Conservation (phyloP, 2,329 filamentous ascomycete species). For the Sclerotinia nivalis region DNA sequence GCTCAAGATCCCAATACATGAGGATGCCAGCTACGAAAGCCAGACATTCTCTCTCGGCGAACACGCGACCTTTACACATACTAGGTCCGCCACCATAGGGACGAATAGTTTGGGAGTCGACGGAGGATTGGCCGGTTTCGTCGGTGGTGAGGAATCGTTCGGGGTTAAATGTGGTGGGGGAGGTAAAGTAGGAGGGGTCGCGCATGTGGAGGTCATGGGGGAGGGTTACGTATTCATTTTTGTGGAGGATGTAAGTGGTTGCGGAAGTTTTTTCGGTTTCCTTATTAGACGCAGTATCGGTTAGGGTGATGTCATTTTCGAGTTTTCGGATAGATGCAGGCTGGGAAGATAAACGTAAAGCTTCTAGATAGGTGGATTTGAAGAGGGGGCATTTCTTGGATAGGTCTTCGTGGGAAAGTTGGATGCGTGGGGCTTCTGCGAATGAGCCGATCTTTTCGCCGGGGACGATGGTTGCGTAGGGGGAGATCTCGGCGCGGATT, state of each 20-base stretch:
- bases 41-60: conserved; percentile 53
- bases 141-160: conserved; percentile 46
- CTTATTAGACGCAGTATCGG: conserved; percentile 27
- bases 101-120: conserved; percentile 43
- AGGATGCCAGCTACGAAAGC: conserved; percentile 54
- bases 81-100: conserved; percentile 51
- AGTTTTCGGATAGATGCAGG: conserved; percentile 47
- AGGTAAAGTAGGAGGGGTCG: conserved; percentile 44
- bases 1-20: conserved; percentile 57
- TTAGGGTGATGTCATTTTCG: conserved; percentile 42
- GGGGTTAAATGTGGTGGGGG: conserved; percentile 47
- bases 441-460: conserved; percentile 37
- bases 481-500: conserved; percentile 49
- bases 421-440: conserved; percentile 43
- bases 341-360: conserved; percentile 47
- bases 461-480: conserved; percentile 45
- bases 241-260: conserved; percentile 45
- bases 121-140: neutral
- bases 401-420: conserved; percentile 46
- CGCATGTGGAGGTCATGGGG: conserved; percentile 48
- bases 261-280: conserved; percentile 40
- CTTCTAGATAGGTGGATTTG: conserved; percentile 49
- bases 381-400: conserved; percentile 48
- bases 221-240: conserved; percentile 47
- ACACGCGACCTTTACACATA: conserved; percentile 52